Percentiles rank a stretch among this genome's conserved stretches.
Evolutionary conservation across 164 flowering plant genomes (phyloP).

Genomic region (Piper longum): DNA sequence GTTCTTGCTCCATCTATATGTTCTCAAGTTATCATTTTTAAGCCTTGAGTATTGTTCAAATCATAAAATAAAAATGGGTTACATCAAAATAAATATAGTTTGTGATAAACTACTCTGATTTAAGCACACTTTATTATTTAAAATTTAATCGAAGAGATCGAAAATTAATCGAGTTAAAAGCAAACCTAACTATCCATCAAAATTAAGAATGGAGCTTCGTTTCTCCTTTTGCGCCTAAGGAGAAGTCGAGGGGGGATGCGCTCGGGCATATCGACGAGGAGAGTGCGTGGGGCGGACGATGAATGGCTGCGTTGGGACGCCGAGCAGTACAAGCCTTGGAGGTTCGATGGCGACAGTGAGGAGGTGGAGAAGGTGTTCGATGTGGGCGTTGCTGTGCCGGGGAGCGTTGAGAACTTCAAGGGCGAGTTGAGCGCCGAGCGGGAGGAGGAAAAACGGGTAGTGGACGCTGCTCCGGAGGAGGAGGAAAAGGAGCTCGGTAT

Average conservation of each 20-base stretch:
- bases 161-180: too few species aligned
- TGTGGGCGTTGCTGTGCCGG: slow-evolving; percentile 6
- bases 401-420: not conserved
- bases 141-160: too few species aligned
- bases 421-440: not conserved
- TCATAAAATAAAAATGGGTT: too few species aligned
- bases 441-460: slow-evolving; percentile 7
- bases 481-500: slow-evolving; percentile 11
- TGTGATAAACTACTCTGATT: too few species aligned
- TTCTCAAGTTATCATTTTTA: too few species aligned
- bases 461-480: slow-evolving; percentile 5
- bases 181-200: too few species aligned
- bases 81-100: too few species aligned
- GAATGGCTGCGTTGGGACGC: slow-evolving; percentile 12
- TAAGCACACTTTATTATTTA: too few species aligned
- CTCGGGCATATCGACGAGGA: slow-evolving; percentile 9
- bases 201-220: too few species aligned
- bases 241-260: slow-evolving; percentile 4
- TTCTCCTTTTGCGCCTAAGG: too few species aligned
- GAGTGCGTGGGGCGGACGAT: slow-evolving; percentile 2
- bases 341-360: slow-evolving; percentile 12
- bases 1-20: too few species aligned
- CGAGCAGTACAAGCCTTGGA: slow-evolving; percentile 18
- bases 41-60: too few species aligned
- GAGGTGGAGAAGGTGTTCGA: slow-evolving; percentile 10